These are phyloP conservation scores for Litsea cubeba DNA, from an alignment of 164 flowering plant species.

Conservation along the genomic window DNA sequence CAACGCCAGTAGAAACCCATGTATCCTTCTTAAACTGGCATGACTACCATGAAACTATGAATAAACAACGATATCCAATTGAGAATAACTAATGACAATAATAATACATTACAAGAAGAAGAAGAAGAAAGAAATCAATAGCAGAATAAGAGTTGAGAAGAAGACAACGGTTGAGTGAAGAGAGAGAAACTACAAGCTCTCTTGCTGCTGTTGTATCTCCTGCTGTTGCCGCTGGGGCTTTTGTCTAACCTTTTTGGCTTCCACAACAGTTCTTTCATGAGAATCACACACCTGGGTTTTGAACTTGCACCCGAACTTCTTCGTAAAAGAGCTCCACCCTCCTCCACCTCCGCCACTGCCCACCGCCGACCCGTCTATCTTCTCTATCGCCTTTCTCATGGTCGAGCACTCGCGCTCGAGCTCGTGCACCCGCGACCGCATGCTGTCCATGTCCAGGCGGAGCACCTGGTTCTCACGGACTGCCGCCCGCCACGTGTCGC, in stretches of 20 bases:
- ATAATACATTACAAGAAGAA: neutral
- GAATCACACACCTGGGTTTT: constrained; percentile 97
- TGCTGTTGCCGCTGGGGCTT: neutral
- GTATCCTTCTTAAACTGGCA: neutral
- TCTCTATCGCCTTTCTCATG: constrained; percentile 76
- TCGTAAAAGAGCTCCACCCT: constrained; percentile 43
- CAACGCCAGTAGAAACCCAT: neutral
- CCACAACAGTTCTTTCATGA: constrained; percentile 61
- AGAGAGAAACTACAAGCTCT: neutral
- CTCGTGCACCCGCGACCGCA: constrained; percentile 85
- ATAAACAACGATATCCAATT: neutral
- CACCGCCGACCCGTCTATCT: constrained; percentile 42
- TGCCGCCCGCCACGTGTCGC: constrained; percentile 55
- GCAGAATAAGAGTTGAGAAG: neutral
- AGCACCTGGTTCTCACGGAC: constrained; percentile 86
- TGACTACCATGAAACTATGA: neutral
- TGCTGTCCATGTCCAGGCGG: constrained; percentile 85
- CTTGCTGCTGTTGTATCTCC: neutral
- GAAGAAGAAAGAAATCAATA: too few species aligned
- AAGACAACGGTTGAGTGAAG: neutral
- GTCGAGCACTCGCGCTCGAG: constrained; percentile 84
- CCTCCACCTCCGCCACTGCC: constrained; percentile 20
- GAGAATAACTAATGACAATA: neutral
- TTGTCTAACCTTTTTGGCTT: constrained; percentile 28
- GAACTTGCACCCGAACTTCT: constrained; percentile 81